Percentiles rank a stretch among this genome's conserved stretches.
Conservation (phyloP, 179 eudicot genomes). For the Vitellaria paradoxa region DNA sequence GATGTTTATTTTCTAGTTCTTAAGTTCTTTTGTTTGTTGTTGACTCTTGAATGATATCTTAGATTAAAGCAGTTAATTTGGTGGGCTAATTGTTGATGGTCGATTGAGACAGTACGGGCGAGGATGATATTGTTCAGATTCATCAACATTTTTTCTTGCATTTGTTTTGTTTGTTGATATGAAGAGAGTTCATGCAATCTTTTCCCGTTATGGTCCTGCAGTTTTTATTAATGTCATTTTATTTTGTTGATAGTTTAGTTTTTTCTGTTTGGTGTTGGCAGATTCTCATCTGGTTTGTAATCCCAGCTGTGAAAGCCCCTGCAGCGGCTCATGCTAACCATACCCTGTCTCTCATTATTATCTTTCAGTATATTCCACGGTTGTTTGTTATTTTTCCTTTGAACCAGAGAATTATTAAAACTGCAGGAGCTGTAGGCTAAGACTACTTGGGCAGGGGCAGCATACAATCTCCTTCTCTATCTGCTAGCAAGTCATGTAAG, state of each 20-base stretch:
- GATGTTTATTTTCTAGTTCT: neutral
- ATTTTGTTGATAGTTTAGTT: neutral
- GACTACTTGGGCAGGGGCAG: slow-evolving; percentile 89
- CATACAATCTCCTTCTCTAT: slow-evolving; percentile 72
- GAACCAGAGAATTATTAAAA: slow-evolving; percentile 62
- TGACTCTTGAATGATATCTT: neutral
- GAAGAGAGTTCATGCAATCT: neutral
- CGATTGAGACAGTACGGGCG: neutral
- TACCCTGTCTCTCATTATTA: slow-evolving; percentile 57
- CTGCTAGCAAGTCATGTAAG: slow-evolving; percentile 85
- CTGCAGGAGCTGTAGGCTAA: slow-evolving; percentile 77
- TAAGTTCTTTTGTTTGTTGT: neutral
- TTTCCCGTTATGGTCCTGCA: too few relatives aligned
- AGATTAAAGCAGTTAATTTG: neutral
- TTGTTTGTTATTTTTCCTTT: slow-evolving; percentile 72
- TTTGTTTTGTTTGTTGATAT: neutral
- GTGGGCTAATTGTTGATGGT: neutral
- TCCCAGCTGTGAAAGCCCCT: slow-evolving; percentile 28
- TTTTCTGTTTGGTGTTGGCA: slow-evolving; percentile 24
- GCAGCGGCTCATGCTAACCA: slow-evolving; percentile 45
- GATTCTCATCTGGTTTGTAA: slow-evolving; percentile 38
- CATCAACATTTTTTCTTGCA: neutral
- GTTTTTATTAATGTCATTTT: neutral
- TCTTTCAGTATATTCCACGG: slow-evolving; percentile 75
- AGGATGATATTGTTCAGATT: neutral